These are phyloP conservation scores for Tausonia pullulans DNA, from an alignment of 1,284 basidiomycete species.

Conservation along the genomic window DNA sequence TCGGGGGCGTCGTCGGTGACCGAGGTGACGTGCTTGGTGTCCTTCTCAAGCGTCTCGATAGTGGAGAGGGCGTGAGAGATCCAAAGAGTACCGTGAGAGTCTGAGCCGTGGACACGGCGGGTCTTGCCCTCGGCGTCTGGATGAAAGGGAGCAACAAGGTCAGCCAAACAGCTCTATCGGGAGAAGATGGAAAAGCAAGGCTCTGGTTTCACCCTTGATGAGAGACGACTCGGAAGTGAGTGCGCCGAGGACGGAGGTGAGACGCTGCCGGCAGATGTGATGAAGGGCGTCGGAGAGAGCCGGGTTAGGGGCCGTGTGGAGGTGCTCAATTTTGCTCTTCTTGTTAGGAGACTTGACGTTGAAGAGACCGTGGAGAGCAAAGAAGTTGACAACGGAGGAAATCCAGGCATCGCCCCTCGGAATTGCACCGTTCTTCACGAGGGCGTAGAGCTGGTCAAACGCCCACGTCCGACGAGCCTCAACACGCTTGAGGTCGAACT, in stretches of 20 bases:
- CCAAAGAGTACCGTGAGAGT: constrained; percentile 70
- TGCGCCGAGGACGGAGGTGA: constrained; percentile 65
- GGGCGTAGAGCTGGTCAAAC: constrained; percentile 68
- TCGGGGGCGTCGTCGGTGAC: constrained; percentile 51
- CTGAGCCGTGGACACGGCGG: constrained; percentile 48
- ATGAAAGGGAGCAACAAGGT: background rate
- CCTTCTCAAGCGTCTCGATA: constrained; percentile 48
- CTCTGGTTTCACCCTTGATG: constrained; percentile 40
- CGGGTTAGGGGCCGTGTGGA: constrained; percentile 53
- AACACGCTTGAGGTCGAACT: constrained; percentile 25
- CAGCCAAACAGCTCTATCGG: background rate
- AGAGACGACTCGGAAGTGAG: constrained; percentile 50
- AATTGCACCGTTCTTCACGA: constrained; percentile 68
- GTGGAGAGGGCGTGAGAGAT: constrained; percentile 54
- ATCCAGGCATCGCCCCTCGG: constrained; percentile 74
- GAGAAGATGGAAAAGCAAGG: background rate
- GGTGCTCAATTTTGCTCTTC: constrained; percentile 50
- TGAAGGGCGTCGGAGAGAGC: constrained; percentile 60
- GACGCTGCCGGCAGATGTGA: constrained; percentile 52
- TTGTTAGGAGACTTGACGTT: constrained; percentile 55
- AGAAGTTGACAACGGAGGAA: constrained; percentile 62
- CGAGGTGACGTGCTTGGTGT: constrained; percentile 56
- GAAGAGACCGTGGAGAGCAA: constrained; percentile 74
- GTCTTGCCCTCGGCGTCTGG: constrained; percentile 37
- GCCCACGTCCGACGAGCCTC: constrained; percentile 56